Evolutionary conservation across 2,329 filamentous ascomycete species (phyloP).

Genomic region (Diaporthe citri): DNA sequence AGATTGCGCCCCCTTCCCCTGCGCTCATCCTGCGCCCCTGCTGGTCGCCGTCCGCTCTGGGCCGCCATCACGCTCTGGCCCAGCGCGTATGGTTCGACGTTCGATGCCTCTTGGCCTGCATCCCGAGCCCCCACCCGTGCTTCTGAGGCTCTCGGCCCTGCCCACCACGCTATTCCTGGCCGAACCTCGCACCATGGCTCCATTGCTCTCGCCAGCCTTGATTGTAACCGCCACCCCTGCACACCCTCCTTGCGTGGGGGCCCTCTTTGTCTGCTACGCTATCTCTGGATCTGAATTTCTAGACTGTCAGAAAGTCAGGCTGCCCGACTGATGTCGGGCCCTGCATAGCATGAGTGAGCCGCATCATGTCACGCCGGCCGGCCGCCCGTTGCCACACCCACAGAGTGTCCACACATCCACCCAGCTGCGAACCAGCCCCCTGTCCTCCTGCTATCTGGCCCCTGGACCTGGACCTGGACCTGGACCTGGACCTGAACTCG

Average conservation of each 20-base stretch:
- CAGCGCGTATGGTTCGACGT: slow-evolving; percentile 20
- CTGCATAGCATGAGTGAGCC: slow-evolving; percentile 32
- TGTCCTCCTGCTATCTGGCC: neutral
- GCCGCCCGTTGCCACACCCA: neutral
- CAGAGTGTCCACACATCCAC: slow-evolving; percentile 8
- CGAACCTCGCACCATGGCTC: slow-evolving; percentile 25
- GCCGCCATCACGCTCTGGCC: slow-evolving; percentile 25
- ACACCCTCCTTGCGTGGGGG: slow-evolving; percentile 10
- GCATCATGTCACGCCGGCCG: slow-evolving; percentile 14
- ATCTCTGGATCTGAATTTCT: slow-evolving; percentile 5
- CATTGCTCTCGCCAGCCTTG: slow-evolving; percentile 17
- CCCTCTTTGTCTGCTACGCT: slow-evolving; percentile 20
- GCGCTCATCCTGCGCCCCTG: neutral
- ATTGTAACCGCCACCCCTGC: slow-evolving; percentile 12
- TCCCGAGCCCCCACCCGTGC: slow-evolving; percentile 8
- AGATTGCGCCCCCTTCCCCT: neutral
- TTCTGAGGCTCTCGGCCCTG: slow-evolving; percentile 29
- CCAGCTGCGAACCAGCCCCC: neutral
- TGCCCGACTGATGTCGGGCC: neutral
- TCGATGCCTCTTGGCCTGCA: slow-evolving; percentile 21
- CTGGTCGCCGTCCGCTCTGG: slow-evolving; percentile 3
- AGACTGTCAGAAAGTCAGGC: neutral
- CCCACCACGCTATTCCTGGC: slow-evolving; percentile 30
- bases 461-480: slow-evolving; percentile 2
- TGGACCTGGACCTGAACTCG: slow-evolving; percentile 9